Evolutionary conservation across 306 rosid genomes (phyloP).

Genomic region (Sophora flavescens): DNA sequence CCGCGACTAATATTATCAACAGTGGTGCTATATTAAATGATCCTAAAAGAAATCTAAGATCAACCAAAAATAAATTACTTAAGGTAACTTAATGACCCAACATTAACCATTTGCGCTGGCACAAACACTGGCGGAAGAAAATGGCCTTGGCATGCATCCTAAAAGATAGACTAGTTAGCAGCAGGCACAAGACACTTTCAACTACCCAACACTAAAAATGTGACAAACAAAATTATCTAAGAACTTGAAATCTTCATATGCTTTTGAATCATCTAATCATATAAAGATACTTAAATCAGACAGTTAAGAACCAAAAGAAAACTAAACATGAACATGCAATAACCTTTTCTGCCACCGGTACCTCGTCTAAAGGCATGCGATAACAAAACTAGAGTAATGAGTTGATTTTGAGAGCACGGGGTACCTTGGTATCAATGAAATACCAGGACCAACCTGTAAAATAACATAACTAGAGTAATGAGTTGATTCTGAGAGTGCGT

Average conservation of each 20-base stretch:
- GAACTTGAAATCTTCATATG: constrained; percentile 24
- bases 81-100: background rate
- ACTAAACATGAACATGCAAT: constrained; percentile 45
- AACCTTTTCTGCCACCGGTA: constrained; percentile 46
- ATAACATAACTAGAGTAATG: constrained; percentile 53
- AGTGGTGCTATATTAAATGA: background rate
- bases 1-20: background rate
- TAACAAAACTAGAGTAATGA: constrained; percentile 54
- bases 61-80: background rate
- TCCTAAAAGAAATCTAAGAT: background rate
- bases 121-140: background rate
- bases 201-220: background rate
- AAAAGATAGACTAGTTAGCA: constrained; percentile 15
- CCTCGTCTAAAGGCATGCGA: constrained; percentile 47
- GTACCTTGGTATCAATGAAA: constrained; percentile 55
- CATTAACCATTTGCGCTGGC: background rate
- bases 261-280: constrained; percentile 38
- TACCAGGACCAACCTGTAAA: constrained; percentile 64
- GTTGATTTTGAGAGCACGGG: constrained; percentile 53
- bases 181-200: background rate
- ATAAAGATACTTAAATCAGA: no score
- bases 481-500: constrained; percentile 53
- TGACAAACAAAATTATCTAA: constrained; percentile 11
- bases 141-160: background rate
- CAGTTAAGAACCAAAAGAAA: constrained; percentile 38